Base-by-base conservation (phyloP, 176 grass and related monocot species). In the Zoysia japonica region DNA sequence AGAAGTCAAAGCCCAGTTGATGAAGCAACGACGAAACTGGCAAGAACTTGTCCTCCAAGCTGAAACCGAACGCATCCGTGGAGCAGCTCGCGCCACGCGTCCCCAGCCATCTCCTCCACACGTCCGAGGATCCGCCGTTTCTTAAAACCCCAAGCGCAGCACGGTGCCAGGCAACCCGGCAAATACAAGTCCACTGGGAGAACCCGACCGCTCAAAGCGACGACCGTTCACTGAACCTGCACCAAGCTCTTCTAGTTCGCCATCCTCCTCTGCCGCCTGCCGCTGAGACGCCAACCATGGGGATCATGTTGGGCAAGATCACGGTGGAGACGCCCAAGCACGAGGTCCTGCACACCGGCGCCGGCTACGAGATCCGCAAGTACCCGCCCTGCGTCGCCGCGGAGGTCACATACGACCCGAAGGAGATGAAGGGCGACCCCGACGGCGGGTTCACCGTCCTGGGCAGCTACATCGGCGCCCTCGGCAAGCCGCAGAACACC, bases 301-400 rank as follows among this genome's bases (percentile, higher is more conserved):
- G 95, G 71, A 56, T 97, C 74, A 13, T 97, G 2, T 61, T 97
- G 2, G 91, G 95, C 12, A 97, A 87, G 79, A 97, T 97, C 85
- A 83, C 83, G 39, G 95, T 87, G 55, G 95, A 97, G 89, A 94
- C 83, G 50, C 95, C 95, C 3, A 97, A 97, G 74, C 84, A 92
- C 74, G 92, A 97, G 69, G 84, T 97, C 76, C 28, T 94, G 72
- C 85, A 87, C 83, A 28, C 85, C 19, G 91, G 87, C 71, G 65
- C 80, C 41, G 95, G 93, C 82, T 97, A 97, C 78, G 95, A 97
- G 95, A 89, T 97, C 80, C 85, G 89, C 70, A 87, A 65, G 77
- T 97, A 97, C 85, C 74, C 85, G 9, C 80, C 88, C 9, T 88
- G 85, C 64, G 84, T 97, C 59, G 52, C 84, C 41, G 95, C 95